These are phyloP conservation scores for Endocarpon pusillum DNA, from an alignment of 495 filamentous ascomycete species.

Conservation along the genomic window DNA sequence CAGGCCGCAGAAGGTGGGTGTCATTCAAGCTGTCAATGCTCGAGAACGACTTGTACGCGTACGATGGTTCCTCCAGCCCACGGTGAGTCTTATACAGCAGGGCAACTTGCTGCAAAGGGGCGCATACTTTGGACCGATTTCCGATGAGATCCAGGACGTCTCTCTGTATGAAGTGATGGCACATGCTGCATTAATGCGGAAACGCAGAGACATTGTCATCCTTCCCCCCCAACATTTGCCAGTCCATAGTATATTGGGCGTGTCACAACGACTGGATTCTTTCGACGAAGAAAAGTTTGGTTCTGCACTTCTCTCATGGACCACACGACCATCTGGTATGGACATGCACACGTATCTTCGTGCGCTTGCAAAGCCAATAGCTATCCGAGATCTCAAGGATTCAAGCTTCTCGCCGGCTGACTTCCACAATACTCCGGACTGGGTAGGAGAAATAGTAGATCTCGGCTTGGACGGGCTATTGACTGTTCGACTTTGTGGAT, in stretches of 20 bases:
- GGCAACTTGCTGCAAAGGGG: constrained; percentile 15
- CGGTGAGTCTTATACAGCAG: constrained; percentile 22
- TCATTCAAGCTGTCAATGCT: constrained; percentile 41
- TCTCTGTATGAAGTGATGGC: constrained; percentile 40
- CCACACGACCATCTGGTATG: no score
- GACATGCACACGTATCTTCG: no score
- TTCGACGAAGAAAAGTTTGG: no score
- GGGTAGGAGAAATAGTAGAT: constrained; percentile 40
- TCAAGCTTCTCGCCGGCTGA: not conserved
- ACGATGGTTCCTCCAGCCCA: constrained; percentile 31
- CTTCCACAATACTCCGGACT: constrained; percentile 15
- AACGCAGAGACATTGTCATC: constrained; percentile 32
- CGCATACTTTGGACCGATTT: constrained; percentile 25
- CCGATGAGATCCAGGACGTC: constrained; percentile 26
- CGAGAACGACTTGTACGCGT: constrained; percentile 34
- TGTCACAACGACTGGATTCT: no score
- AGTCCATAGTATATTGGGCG: constrained; percentile 5
- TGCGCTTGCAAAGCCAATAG: not conserved
- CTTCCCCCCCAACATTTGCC: constrained; percentile 19
- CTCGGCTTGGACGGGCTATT: constrained; percentile 34
- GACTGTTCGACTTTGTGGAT: constrained; percentile 33
- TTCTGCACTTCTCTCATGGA: not conserved
- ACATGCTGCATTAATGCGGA: constrained; percentile 23
- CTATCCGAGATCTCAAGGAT: not conserved
- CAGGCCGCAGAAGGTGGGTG: constrained; percentile 29